Base-by-base conservation (phyloP, 1,284 basidiomycete genomes). In the Rhodotorula sp. region DNA sequence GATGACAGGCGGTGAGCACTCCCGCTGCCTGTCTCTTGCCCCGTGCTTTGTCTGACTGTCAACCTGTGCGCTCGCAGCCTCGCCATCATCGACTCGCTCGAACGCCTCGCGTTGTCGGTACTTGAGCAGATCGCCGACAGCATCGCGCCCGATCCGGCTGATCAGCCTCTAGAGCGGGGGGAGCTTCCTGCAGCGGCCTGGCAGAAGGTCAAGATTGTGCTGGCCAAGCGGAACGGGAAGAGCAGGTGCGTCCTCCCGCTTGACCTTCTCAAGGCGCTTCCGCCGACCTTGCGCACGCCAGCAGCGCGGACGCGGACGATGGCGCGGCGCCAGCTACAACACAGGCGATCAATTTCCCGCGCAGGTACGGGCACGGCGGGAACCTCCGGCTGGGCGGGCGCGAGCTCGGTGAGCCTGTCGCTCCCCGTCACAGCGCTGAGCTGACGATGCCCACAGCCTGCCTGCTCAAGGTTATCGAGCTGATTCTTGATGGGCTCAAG, bases 401-500 rank as follows among this genome's bases (percentile, higher is more conserved):
- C 13, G 71, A 73, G n/a, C 69, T 75, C 1, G 70, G 74, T 73
- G 25, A 48, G 73, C 29, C 7, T 8, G 15, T 27, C 21, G 10
- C 32, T 1, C 34, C n/a, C 13, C 39, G 15, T 5, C 22, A 27
- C 3, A 12, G 9, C 34, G 22, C 13, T 17, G 44, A 29, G n/a
- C 37, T 67, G n/a, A 53, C 51, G 10, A n/a, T 10, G 10, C 37
- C 4, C 6, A 2, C 55, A 76, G 75, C 73, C 3, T 60, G 46
- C 34, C 50, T 76, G 34, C 25, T 76, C 41, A 61, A 57, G 15
- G 68, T 72, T 15, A 34, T 76, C 41, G 73, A 76, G 59, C 50
- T 72, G 29, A 54, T 74, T 5, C 55, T 74, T 19, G 75, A 76
- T 0, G 72, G 73, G 1, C 46, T 76, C 17, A 27, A 50, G 22